Evolutionary conservation across 768 basidiomycete species (phyloP), one percentile per base, ranked within the genome.

Genomic region (Hortiboletus campestris): DNA sequence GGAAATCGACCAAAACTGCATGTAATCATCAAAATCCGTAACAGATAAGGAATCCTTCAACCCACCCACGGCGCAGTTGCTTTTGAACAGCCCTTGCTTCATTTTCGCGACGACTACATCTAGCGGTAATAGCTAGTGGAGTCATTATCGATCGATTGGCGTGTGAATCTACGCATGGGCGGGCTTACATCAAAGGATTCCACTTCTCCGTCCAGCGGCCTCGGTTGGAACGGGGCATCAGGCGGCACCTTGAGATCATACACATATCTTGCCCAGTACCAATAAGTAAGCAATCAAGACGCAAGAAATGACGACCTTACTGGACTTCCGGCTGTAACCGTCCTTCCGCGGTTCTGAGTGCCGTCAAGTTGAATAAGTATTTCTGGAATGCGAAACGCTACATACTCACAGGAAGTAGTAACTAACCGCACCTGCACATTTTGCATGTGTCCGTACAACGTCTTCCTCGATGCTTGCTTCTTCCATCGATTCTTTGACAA

Each of bases 401-500:
- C 6, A 22, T 9, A 50, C 73, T 64, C 57, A 89, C 89, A 80
- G 80, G 69, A 80, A 86, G 74, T 90, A 92, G 75, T 98, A 98
- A 57, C 88, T 91, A 46, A 93, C 72, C 2, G 82, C 80, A 5
- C 94, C 94, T 11, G 78, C 82, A 8, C 82, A 63, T 57, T 79
- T 82, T 13, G 86, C 77, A 57, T 86, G 74, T 20, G 77, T 73
- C 46, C 80, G 75, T 12, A 91, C 84, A 43, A 92, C 67, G n/a
- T 76, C 70, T 49, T 85, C 85, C 4, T 78, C 76, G 22, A 98
- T 77, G 61, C 87, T 92, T 2, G 94, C 96, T 70, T 99, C 96
- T 67, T 98, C 96, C 79, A 84, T 86, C 51, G 91, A 88, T 70
- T 98, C 96, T 67, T 96, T 97, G 36, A 95, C 80, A 42, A 98